These are phyloP conservation scores for Periglandula ipomoeae DNA, from an alignment of 2,329 filamentous ascomycete genomes.

Conservation along the genomic window DNA sequence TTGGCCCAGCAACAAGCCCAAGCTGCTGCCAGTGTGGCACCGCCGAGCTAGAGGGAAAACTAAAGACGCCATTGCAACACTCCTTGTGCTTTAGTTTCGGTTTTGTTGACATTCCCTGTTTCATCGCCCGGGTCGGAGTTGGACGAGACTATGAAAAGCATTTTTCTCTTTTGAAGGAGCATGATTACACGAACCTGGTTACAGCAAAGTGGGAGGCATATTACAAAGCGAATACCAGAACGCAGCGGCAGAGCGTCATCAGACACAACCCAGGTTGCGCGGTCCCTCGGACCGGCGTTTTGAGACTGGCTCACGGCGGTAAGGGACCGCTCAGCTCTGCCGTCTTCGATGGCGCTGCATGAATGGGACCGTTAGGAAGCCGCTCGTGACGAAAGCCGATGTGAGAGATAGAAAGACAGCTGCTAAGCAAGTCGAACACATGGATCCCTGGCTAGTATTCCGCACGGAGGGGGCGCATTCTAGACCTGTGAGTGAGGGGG, in stretches of 20 bases:
- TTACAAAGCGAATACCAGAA: not conserved
- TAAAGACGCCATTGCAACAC: not conserved
- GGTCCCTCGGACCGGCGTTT: too few relatives aligned
- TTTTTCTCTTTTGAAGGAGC: slow-evolving; percentile 3
- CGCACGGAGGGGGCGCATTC: not conserved
- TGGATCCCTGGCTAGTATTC: not conserved
- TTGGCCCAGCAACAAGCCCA: slow-evolving; percentile 19
- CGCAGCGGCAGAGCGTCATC: not conserved
- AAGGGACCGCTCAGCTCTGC: not conserved
- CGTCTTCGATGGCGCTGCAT: not conserved
- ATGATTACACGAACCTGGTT: not conserved
- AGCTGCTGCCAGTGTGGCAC: not conserved
- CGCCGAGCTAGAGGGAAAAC: slow-evolving; percentile 8
- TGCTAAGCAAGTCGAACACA: not conserved
- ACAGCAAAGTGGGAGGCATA: not conserved
- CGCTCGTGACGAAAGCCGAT: not conserved
- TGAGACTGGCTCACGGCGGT: too few relatives aligned
- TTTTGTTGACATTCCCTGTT: not conserved
- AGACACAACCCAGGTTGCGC: not conserved
- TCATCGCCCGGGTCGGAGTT: not conserved
- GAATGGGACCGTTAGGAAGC: too few relatives aligned
- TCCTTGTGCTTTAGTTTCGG: not conserved
- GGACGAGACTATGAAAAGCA: slow-evolving; percentile 4
- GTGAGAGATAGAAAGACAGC: not conserved
- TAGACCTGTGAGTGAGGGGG: not conserved